A percentile compares a stretch with the other conserved stretches of the same genome.
phyloP scores from a whole-genome alignment of 164 flowering plant species.

The Vitis rupestris region DNA sequence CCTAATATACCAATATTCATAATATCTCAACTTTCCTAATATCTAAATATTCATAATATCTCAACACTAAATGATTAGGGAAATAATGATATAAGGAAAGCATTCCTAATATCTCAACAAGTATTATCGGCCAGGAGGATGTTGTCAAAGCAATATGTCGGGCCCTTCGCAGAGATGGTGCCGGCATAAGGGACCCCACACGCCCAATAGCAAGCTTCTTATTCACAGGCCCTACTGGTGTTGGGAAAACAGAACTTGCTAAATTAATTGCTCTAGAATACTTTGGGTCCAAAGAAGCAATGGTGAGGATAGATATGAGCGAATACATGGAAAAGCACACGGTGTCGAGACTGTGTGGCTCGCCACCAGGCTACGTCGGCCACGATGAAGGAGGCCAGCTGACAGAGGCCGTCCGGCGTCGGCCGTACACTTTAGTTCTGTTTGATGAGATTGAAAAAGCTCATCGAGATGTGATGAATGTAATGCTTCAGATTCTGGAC shows the following conservation, averaged over 20 bases:
- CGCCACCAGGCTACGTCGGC: constrained; percentile 43
- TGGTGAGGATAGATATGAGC: constrained; percentile 48
- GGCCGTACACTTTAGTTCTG: constrained; percentile 29
- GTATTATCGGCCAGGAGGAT: constrained; percentile 36
- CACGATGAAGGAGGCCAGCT: constrained; percentile 36
- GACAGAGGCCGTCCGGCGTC: constrained; percentile 31
- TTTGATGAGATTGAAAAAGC: constrained; percentile 49
- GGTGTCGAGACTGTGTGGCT: constrained; percentile 22
- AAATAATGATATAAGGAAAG: too few relatives aligned
- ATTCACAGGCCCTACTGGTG: constrained; percentile 50
- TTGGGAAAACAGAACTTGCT: constrained; percentile 43
- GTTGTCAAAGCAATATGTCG: constrained; percentile 35
- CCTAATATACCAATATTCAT: too few relatives aligned
- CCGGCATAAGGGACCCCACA: constrained; percentile 31
- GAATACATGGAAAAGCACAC: constrained; percentile 27
- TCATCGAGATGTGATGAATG: constrained; percentile 31
- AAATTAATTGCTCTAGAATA: constrained; percentile 30
- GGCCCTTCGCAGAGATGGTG: constrained; percentile 37
- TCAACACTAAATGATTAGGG: too few relatives aligned
- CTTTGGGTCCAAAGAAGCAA: constrained; percentile 33
- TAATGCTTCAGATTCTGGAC: constrained; percentile 39
- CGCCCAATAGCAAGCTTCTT: constrained; percentile 40
- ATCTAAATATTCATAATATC: too few relatives aligned
- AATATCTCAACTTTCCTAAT: too few relatives aligned
- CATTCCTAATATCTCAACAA: too few relatives aligned